Percentiles rank a stretch among this genome's conserved stretches.
Conservation (phyloP, 495 filamentous ascomycete species). For the Lepidopterella palustris region DNA sequence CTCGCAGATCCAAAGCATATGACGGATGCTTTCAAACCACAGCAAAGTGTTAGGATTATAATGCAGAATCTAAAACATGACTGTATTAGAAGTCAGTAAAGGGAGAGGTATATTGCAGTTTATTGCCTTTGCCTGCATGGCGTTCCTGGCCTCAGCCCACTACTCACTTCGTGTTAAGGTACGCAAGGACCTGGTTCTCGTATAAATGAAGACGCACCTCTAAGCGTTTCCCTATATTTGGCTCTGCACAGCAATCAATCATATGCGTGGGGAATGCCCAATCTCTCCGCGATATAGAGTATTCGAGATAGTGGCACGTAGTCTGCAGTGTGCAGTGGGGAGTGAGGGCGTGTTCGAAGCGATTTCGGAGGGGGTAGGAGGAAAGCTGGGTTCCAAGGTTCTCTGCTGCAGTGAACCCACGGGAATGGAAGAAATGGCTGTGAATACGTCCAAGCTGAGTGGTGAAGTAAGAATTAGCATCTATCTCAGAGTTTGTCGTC, state of each 20-base stretch:
- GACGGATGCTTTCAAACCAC: conserved; percentile 11
- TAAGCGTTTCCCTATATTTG: no score
- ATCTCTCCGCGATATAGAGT: no score
- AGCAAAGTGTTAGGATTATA: conserved; percentile 9
- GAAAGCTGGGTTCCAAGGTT: no score
- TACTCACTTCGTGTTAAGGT: not conserved
- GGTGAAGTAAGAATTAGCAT: not conserved
- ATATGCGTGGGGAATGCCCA: no score
- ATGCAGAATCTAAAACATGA: conserved; percentile 18
- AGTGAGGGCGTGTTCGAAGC: no score
- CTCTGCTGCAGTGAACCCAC: not conserved
- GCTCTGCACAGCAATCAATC: no score
- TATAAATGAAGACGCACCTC: not conserved
- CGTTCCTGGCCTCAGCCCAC: not conserved
- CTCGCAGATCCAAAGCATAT: not conserved
- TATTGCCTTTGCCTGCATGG: not conserved
- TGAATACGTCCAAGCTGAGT: not conserved
- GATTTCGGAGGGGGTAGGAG: no score
- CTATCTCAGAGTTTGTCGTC: not conserved
- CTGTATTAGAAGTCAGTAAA: conserved; percentile 1
- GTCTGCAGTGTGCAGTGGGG: no score
- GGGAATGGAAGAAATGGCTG: not conserved
- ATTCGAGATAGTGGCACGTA: no score
- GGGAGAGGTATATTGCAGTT: no score
- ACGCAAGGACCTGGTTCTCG: not conserved